Percentiles rank a stretch among this genome's conserved stretches.
These are phyloP conservation scores for Trichothecium sympodiale DNA, from an alignment of 2,329 filamentous ascomycete genomes.

Conservation along the genomic window DNA sequence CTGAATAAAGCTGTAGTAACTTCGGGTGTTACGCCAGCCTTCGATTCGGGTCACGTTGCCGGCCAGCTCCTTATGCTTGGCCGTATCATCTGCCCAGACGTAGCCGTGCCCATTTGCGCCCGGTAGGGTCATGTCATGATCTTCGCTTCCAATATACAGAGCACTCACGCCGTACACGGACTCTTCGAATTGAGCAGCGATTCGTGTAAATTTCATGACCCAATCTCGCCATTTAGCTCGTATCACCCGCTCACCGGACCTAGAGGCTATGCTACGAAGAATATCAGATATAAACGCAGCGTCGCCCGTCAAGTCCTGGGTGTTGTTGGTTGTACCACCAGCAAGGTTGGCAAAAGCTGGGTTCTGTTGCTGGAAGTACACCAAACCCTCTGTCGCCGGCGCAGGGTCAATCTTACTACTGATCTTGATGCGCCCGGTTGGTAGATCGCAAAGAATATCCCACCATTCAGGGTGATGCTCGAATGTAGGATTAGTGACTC, in stretches of 20 bases:
- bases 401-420: conserved; percentile 77
- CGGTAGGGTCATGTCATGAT: conserved; percentile 46
- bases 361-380: conserved; percentile 80
- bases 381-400: conserved; percentile 69
- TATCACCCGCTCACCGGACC: conserved; percentile 83
- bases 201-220: conserved; percentile 86
- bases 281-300: conserved; percentile 82
- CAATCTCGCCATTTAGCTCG: conserved; percentile 89
- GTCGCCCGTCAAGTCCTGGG: conserved; percentile 71
- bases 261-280: conserved; percentile 67
- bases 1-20: conserved; percentile 92
- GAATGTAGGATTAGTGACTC: conserved; percentile 94
- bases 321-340: conserved; percentile 27
- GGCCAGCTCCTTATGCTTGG: conserved; percentile 75
- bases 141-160: conserved; percentile 72
- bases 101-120: conserved; percentile 77
- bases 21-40: conserved; percentile 90
- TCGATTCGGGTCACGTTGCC: conserved; percentile 90
- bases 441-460: conserved; percentile 90
- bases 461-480: conserved; percentile 95
- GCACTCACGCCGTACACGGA: conserved; percentile 88
- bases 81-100: conserved; percentile 78
- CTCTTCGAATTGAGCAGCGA: conserved; percentile 91
- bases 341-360: conserved; percentile 40
- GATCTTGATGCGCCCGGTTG: conserved; percentile 88